Evolutionary conservation across 805 yeast genomes (phyloP), one percentile per base, ranked within the genome.

Genomic region (Zygosaccharomyces rouxii): DNA sequence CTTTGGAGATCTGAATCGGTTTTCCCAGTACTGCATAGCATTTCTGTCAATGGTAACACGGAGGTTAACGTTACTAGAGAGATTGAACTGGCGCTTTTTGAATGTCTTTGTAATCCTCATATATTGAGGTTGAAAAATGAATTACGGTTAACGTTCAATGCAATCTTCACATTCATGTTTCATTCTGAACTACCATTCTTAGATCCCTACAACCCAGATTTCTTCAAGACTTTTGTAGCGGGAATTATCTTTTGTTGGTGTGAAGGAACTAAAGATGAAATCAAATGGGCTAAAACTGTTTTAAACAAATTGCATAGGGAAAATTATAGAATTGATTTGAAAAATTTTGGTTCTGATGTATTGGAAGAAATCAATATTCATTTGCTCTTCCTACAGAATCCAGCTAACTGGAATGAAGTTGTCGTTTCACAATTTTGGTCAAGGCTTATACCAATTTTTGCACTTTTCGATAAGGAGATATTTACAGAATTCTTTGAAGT

Each of bases 311-410:
- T 66, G 23, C 57, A 52, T 16, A 30, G 35, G 11, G 49, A 47
- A 29, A 48, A 50, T 2, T 49, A 47, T 40, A 53, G 49, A 5
- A 28, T 51, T 9, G 31, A 43, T 28, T 41, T 50, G 10, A 38
- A 55, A 10, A 64, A 62, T 38, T 55, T 70, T 35, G 62, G 71
- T 11, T 54, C 67, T 6, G 70, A 77, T 29, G 60, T 80, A 1
- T 54, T 76, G 5, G 85, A 81, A 55, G 90, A 85, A 57, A 77
- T 76, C 50, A 74, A 71, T 42, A 55, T 67, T 2, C 81, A 83
- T 57, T 67, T 78, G 18, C 71, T 75, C 47, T 66, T 71, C 35
- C 71, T 83, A 41, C 88, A 83, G 59, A 70, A 78, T 54, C 79
- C 81, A 0, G 62, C 67, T 0, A 70, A 64, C 49, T 83, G 76